Conservation (phyloP, 352 stramenopile genomes). For the Saprolegnia parasitica region DNA sequence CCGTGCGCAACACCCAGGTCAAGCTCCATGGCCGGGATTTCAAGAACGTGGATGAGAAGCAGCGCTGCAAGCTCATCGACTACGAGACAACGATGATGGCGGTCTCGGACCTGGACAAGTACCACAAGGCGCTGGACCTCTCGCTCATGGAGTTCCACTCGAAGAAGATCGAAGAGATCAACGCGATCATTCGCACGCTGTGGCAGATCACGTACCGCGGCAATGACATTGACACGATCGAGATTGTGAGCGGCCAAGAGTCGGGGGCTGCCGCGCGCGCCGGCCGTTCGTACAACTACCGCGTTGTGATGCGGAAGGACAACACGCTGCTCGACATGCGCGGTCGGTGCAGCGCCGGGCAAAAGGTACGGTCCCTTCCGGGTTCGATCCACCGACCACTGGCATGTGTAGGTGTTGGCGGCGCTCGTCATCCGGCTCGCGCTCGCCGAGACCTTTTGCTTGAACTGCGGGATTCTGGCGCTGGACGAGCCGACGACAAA, state of each 20-base stretch:
- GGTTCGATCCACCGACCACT: background rate
- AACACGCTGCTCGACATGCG: slow-evolving; percentile 97
- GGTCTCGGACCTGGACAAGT: slow-evolving; percentile 96
- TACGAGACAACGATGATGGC: slow-evolving; percentile 95
- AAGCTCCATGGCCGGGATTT: slow-evolving; percentile 70
- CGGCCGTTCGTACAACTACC: slow-evolving; percentile 96
- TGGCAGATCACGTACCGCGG: slow-evolving; percentile 99
- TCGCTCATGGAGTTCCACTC: slow-evolving; percentile 96
- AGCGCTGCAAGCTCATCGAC: slow-evolving; percentile 93
- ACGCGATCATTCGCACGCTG: slow-evolving; percentile 97
- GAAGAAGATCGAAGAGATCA: slow-evolving; percentile 99
- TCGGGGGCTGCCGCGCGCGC: slow-evolving; percentile 40
- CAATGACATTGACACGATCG: slow-evolving; percentile 99
- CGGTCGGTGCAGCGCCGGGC: slow-evolving; percentile 96
- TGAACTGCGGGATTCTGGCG: slow-evolving; percentile 97
- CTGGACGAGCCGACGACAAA: slow-evolving; percentile 99
- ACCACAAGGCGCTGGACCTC: slow-evolving; percentile 94
- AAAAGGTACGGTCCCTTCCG: slow-evolving; percentile 74
- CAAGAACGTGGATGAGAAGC: slow-evolving; percentile 91
- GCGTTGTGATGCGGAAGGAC: slow-evolving; percentile 98
- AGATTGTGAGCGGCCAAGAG: slow-evolving; percentile 93
- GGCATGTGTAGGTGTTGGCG: slow-evolving; percentile 55
- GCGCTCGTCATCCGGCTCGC: slow-evolving; percentile 97
- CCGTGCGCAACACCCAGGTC: slow-evolving; percentile 59
- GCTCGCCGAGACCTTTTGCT: slow-evolving; percentile 98